phyloP scores from a whole-genome alignment of 371 early-diverging fungal species.

The Mucor ambiguus region DNA sequence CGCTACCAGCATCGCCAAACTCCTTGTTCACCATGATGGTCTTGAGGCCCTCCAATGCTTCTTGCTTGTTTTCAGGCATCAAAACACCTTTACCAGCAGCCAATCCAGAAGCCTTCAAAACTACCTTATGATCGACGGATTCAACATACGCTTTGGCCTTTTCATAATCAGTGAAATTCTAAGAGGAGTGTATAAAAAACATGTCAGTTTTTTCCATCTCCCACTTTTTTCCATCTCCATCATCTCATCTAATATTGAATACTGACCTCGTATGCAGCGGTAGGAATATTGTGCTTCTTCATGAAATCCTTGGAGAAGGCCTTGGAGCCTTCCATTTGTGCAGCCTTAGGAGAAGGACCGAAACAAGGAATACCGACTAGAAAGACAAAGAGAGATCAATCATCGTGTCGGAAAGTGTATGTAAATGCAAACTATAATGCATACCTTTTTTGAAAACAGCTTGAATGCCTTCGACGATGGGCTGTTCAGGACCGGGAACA shows the following conservation, averaged over 20 bases:
- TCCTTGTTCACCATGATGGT: slow-evolving; percentile 86
- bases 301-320: slow-evolving; percentile 98
- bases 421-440: slow-evolving; percentile 4
- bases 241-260: neutral
- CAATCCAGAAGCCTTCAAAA: slow-evolving; percentile 92
- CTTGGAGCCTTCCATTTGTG: slow-evolving; percentile 96
- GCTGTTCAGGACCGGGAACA: slow-evolving; percentile 97
- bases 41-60: slow-evolving; percentile 85
- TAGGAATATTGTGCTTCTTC: slow-evolving; percentile 94
- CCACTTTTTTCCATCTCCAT: neutral
- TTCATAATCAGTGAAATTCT: slow-evolving; percentile 87
- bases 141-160: slow-evolving; percentile 77
- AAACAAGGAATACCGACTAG: slow-evolving; percentile 93
- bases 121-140: slow-evolving; percentile 65
- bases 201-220: neutral
- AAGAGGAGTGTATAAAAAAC: neutral
- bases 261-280: slow-evolving; percentile 83
- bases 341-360: slow-evolving; percentile 91
- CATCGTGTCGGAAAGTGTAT: neutral
- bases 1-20: slow-evolving; percentile 89
- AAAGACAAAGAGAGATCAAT: too few relatives aligned
- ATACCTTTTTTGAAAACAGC: slow-evolving; percentile 81
- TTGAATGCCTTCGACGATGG: slow-evolving; percentile 91
- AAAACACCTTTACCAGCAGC: slow-evolving; percentile 98
- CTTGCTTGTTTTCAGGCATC: slow-evolving; percentile 84